Base-by-base conservation (phyloP, 2,329 filamentous ascomycete genomes). In the Talaromyces sp. region DNA sequence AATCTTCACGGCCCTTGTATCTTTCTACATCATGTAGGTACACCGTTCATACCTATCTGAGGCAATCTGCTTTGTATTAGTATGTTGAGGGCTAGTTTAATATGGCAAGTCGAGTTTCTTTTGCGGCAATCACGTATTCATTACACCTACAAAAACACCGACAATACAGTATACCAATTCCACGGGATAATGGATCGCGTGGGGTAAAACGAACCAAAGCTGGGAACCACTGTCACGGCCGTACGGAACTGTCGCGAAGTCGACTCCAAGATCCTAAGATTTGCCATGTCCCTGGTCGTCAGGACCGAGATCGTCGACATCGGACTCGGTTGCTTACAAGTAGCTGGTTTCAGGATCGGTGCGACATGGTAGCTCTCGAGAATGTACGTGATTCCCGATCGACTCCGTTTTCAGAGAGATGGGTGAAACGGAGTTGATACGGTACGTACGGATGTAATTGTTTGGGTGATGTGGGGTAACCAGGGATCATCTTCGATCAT, bases 271-370 rank as follows among this genome's bases (percentile, higher is more conserved):
- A 4, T 46, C 21, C 21, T 48, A 48, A 48, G 5, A 28, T 16
- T 46, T n/a, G n/a, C n/a, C n/a, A n/a, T n/a, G n/a, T 9, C 23
- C 11, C 37, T 54, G 21, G 23, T 18, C 50, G 18, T 37, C 50
- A 31, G 50, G 21, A 37, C 25, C 14, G 28, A 9, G 23, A 35
- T 21, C n/a, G 12, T 35, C 46, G 31, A 37, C 7, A 37, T 54
- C 18, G 31, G 50, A 37, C 25, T 54, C 23, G 16, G n/a, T 9
- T 16, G 1, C 5, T 37, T 54, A 21, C 37, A n/a, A 16, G n/a
- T 31, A 54, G 50, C 50, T 54, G 50, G 50, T 37, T 54, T 35
- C 50, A 35, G 50, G 50, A 37, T 54, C n/a, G 37, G n/a, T 33
- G 28, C 28, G n/a, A 54, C 28, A 21, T 21, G n/a, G 40, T 50